These are phyloP conservation scores for Cystobasidiaceae sp. DNA, from an alignment of 1,284 basidiomycete species.

Conservation along the genomic window DNA sequence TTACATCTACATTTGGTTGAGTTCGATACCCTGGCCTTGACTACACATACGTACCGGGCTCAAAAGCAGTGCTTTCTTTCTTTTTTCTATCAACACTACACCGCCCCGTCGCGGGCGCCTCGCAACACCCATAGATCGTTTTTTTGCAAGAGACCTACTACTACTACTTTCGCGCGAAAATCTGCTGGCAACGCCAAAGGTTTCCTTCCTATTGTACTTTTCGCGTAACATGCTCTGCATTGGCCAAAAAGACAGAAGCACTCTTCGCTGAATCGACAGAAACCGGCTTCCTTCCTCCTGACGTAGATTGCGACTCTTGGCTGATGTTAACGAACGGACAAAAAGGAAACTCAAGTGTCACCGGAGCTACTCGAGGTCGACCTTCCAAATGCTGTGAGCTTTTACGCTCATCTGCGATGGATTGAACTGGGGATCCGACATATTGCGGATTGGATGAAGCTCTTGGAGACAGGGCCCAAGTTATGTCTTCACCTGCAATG, in stretches of 20 bases:
- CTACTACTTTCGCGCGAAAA: not conserved
- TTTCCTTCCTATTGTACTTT: not conserved
- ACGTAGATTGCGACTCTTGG: too few relatives aligned
- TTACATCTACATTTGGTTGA: not conserved
- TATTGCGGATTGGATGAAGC: too few relatives aligned
- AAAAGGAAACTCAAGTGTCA: too few relatives aligned
- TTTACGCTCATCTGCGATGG: too few relatives aligned
- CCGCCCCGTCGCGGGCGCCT: constrained; percentile 1
- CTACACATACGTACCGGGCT: not conserved
- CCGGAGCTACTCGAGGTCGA: too few relatives aligned
- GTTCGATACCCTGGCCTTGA: not conserved
- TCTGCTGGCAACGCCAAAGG: not conserved
- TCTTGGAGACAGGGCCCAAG: too few relatives aligned
- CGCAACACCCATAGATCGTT: not conserved
- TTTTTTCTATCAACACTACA: not conserved
- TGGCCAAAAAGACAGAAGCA: not conserved
- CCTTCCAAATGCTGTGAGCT: too few relatives aligned
- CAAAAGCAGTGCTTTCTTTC: not conserved
- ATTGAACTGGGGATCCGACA: too few relatives aligned
- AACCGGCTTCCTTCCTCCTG: too few relatives aligned
- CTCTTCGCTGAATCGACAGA: not conserved
- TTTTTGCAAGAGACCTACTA: not conserved
- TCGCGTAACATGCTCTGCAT: not conserved
- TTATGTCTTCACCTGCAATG: too few relatives aligned
- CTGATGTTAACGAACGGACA: too few relatives aligned